A percentile compares a stretch with the other conserved stretches of the same genome.
These are phyloP conservation scores for Aureobasidium zeae DNA, from an alignment of 2,329 filamentous ascomycete genomes.

Conservation along the genomic window DNA sequence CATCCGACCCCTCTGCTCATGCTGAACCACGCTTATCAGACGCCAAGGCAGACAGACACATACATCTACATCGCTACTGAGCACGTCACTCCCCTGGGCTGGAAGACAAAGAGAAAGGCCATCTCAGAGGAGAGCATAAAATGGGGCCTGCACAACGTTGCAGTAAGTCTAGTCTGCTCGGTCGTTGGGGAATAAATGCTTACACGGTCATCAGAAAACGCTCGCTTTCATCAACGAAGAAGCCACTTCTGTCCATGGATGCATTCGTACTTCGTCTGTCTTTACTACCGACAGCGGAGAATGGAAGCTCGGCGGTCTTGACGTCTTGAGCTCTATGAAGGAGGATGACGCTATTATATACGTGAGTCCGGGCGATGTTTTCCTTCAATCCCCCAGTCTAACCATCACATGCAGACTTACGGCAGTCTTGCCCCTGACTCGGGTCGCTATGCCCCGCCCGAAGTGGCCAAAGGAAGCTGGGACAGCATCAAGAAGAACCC, in stretches of 20 bases:
- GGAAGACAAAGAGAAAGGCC: conserved; percentile 83
- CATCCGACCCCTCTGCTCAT: not conserved
- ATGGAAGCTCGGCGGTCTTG: conserved; percentile 93
- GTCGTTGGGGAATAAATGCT: not conserved
- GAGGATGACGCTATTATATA: conserved; percentile 93
- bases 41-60: conserved; percentile 62
- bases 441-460: conserved; percentile 74
- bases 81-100: conserved; percentile 73
- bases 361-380: conserved; percentile 34
- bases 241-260: conserved; percentile 83
- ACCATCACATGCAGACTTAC: conserved; percentile 53
- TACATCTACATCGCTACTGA: conserved; percentile 97
- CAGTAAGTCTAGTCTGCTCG: conserved; percentile 42
- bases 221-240: conserved; percentile 95
- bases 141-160: conserved; percentile 85
- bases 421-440: conserved; percentile 82
- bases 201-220: conserved; percentile 53
- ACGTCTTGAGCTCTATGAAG: conserved; percentile 87
- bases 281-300: conserved; percentile 95
- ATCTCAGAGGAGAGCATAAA: conserved; percentile 86
- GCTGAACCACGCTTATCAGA: conserved; percentile 26
- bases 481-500: conserved; percentile 77
- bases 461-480: conserved; percentile 83
- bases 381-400: not conserved
- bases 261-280: conserved; percentile 72